Evolutionary conservation across 2,329 filamentous ascomycete species (phyloP), one percentile per base, ranked within the genome.

Genomic region (Phaeosphaeria sp.): DNA sequence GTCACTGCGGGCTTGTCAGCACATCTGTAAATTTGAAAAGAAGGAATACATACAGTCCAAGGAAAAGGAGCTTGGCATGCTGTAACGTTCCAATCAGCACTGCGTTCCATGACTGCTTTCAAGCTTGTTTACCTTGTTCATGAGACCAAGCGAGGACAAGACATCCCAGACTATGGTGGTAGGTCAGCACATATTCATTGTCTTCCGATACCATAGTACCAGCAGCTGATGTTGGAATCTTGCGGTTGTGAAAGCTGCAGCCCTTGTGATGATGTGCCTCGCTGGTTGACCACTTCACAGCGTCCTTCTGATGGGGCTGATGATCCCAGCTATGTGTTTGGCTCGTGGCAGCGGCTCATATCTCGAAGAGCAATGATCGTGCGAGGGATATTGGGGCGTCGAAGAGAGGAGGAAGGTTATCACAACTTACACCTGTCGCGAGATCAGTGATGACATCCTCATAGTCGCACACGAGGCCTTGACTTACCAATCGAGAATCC

Each of bases 401-500:
- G 30, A 21, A 22, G n/a, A 22, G 15, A 18, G 11, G 17, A 24
- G 47, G 30, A 39, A 5, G 18, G 18, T 11, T 18, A 39, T 44
- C 52, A 44, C 20, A 55, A 71, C 72, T 71, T 73, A 74, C 72
- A 73, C 72, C 72, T 74, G 57, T 59, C 44, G 25, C 55, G 40
- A 51, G n/a, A 45, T 72, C 54, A 69, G 61, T 51, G 54, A 25
- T 21, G 27, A 25, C 17, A 27, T 51, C 13, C 11, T 17, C n/a
- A 18, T 4, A 6, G 9, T 3, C 15, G 24, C 2, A 18, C 8
- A 30, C 30, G 9, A 3, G 8, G 13, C 25, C 22, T 33, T 36
- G 30, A 53, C 60, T 64, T 57, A 95, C 92, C 92, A 96, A 87
- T 94, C 92, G 77, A 96, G 82, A 79, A 96, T 91, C 91, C 92